Conservation (phyloP, 495 filamentous ascomycete species). For the Penicillium daleae region DNA sequence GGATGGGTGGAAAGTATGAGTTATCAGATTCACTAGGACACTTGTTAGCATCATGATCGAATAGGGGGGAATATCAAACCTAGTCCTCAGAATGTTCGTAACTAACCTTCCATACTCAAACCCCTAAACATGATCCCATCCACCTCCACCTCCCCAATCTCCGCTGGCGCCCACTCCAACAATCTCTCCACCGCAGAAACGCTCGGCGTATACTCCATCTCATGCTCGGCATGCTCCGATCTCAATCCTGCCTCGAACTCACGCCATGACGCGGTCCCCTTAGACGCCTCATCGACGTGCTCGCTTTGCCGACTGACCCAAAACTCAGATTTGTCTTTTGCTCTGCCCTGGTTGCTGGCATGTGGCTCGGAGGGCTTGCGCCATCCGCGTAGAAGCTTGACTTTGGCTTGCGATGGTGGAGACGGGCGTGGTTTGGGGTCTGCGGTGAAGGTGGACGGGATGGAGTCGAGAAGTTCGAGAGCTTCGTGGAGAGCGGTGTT, state of each 20-base stretch:
- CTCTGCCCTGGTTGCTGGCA: slow-evolving; percentile 33
- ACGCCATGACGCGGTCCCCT: slow-evolving; percentile 64
- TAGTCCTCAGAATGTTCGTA: neutral
- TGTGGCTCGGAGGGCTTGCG: slow-evolving; percentile 37
- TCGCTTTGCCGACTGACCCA: slow-evolving; percentile 71
- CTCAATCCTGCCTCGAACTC: slow-evolving; percentile 68
- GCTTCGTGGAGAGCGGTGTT: slow-evolving; percentile 56
- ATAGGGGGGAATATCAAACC: too few species aligned
- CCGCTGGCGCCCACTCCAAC: slow-evolving; percentile 52
- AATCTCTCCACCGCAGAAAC: slow-evolving; percentile 59
- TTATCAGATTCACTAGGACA: slow-evolving; percentile 48
- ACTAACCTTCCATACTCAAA: slow-evolving; percentile 55
- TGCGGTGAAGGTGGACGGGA: slow-evolving; percentile 36
- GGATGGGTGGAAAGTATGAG: slow-evolving; percentile 43
- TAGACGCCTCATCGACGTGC: slow-evolving; percentile 55
- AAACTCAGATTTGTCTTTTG: slow-evolving; percentile 51
- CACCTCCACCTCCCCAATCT: slow-evolving; percentile 34
- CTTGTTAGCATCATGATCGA: neutral
- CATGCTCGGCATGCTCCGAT: slow-evolving; percentile 65
- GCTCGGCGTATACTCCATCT: slow-evolving; percentile 72
- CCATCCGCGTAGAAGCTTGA: slow-evolving; percentile 25
- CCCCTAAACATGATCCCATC: slow-evolving; percentile 41
- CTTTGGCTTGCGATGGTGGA: slow-evolving; percentile 37
- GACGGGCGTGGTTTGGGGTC: slow-evolving; percentile 43
- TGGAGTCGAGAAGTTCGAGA: slow-evolving; percentile 53